Conservation (phyloP, 768 basidiomycete species). For the Panus rudis region DNA sequence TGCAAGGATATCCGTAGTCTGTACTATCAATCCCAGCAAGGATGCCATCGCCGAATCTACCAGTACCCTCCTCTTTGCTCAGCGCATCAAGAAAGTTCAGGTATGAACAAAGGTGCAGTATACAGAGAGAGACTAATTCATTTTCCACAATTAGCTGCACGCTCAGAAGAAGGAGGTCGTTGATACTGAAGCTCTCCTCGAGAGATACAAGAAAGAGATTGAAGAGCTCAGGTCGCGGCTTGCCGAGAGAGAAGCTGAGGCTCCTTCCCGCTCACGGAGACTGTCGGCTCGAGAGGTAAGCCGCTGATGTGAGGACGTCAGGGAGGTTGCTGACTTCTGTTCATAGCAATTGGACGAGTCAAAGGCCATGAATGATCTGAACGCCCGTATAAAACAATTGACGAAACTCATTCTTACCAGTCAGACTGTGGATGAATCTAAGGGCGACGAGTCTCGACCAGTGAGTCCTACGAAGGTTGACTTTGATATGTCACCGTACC, state of each 20-base stretch:
- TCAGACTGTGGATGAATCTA: constrained; percentile 66
- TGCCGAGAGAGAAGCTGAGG: constrained; percentile 62
- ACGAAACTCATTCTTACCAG: constrained; percentile 84
- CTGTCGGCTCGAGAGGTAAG: constrained; percentile 40
- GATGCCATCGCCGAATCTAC: constrained; percentile 76
- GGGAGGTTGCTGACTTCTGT: constrained; percentile 10
- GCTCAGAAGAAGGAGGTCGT: constrained; percentile 93
- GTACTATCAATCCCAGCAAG: constrained; percentile 86
- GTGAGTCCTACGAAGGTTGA: constrained; percentile 83
- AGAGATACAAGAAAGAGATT: constrained; percentile 91
- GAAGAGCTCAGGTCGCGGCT: constrained; percentile 78
- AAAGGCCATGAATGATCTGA: constrained; percentile 79
- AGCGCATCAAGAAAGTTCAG: constrained; percentile 84
- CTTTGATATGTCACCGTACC: constrained; percentile 84
- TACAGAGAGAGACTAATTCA: background rate
- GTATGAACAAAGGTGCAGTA: constrained; percentile 30
- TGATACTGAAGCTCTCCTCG: constrained; percentile 88
- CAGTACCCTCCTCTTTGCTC: constrained; percentile 87
- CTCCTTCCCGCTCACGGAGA: constrained; percentile 34
- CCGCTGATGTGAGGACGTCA: background rate
- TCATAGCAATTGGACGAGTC: constrained; percentile 76
- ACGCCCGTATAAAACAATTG: constrained; percentile 71
- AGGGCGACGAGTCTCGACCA: constrained; percentile 67
- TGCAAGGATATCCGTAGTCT: constrained; percentile 92
- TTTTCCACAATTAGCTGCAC: constrained; percentile 42